phyloP scores from a whole-genome alignment of 1,284 basidiomycete genomes.

The Tilletia setariae region DNA sequence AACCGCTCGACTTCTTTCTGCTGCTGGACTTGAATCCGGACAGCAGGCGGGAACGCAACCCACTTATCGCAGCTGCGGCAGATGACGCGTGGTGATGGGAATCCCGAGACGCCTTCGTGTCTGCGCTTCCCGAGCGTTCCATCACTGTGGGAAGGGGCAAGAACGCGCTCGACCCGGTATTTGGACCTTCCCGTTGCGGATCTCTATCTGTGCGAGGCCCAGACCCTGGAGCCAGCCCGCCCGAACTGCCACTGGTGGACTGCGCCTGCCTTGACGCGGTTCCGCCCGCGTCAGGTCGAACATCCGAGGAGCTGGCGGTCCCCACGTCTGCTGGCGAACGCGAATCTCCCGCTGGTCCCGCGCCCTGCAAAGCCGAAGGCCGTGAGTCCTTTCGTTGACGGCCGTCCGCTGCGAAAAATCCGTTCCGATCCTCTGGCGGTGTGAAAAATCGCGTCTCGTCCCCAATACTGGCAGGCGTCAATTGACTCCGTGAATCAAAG shows the following conservation, averaged over 20 bases:
- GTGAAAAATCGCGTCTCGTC: constrained; percentile 5
- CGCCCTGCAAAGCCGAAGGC: neutral
- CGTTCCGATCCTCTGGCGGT: neutral
- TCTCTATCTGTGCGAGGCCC: neutral
- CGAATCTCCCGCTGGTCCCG: neutral
- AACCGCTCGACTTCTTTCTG: neutral
- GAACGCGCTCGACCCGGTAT: constrained; percentile 1
- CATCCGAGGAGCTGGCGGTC: too few species aligned
- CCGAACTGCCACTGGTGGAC: neutral
- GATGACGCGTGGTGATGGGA: constrained; percentile 4
- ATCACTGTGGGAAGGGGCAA: constrained; percentile 6
- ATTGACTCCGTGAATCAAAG: too few species aligned
- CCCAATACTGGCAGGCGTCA: too few species aligned
- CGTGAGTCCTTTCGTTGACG: too few species aligned
- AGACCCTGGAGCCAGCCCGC: neutral
- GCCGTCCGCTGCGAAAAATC: neutral
- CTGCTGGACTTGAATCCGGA: neutral
- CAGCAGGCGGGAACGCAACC: neutral
- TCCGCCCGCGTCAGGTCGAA: too few species aligned
- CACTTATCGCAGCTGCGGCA: constrained; percentile 1
- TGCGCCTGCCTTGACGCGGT: neutral
- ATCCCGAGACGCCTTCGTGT: constrained; percentile 3
- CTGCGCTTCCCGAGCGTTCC: constrained; percentile 9
- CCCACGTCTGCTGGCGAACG: too few species aligned
- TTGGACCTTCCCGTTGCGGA: neutral